Base-by-base conservation (phyloP, 345 rosid genomes). In the Citrus australasica region DNA sequence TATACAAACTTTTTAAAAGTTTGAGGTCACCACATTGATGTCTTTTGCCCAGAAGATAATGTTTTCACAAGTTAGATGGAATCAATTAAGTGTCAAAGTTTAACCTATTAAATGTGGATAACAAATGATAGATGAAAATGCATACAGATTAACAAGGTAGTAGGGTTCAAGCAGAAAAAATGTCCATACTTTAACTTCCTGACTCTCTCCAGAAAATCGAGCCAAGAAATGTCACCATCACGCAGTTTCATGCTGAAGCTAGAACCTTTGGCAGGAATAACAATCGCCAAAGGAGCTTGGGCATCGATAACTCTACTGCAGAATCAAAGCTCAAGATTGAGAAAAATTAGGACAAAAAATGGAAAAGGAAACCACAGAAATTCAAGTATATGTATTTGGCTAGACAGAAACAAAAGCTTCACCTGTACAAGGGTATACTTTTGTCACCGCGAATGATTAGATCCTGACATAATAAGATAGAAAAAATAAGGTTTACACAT, bases 241-340 rank as follows among this genome's bases (percentile, higher is more conserved):
- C 97, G 97, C 86, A 96, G 82, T 60, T 88, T 88, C 85, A 83
- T 79, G 76, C 86, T 84, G 74, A 75, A 73, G 63, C 80, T 79
- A 42, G 86, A 83, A 77, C 86, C 95, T 81, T 79, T 88, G 46
- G 91, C 78, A 32, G 99, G 92, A 73, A 92, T 68, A 76, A 33
- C 37, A 33, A 33, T 33, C 51, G 97, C 94, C 88, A 75, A 81
- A 42, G 99, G 99, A 80, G 98, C 93, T 84, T 87, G 87, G 73
- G 98, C 97, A 78, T 91, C 93, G 78, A 90, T 83, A 74, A 95
- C 89, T 90, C 99, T 84, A 87, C 99, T 95, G 97, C 86, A 90
- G 78, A 83, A 86, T 67, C 42, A 60, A 87, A 82, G 76, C 77
- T 76, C 73, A 71, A 38, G 2, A 69, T 79, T 87, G 81, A 89